Percentiles rank a stretch among this genome's conserved stretches.
These are phyloP conservation scores for Penicillium cinerascens DNA, from an alignment of 495 filamentous ascomycete genomes.

Conservation along the genomic window DNA sequence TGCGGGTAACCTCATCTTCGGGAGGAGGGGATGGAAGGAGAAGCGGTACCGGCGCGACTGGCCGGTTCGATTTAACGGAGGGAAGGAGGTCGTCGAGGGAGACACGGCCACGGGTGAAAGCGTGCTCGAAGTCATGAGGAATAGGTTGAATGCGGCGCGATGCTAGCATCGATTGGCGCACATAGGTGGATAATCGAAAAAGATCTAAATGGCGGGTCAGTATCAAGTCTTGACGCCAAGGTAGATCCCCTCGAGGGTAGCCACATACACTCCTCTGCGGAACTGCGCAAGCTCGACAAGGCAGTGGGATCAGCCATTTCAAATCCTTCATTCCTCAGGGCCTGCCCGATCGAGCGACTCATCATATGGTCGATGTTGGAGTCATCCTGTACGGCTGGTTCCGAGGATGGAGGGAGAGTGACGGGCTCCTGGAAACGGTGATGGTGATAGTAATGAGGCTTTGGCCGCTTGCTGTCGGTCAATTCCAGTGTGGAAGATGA, in stretches of 20 bases:
- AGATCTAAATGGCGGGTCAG: slow-evolving; percentile 47
- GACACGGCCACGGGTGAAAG: slow-evolving; percentile 41
- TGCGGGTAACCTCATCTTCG: slow-evolving; percentile 37
- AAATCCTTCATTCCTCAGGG: slow-evolving; percentile 56
- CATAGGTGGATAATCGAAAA: slow-evolving; percentile 49
- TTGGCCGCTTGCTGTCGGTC: slow-evolving; percentile 38
- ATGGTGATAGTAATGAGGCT: slow-evolving; percentile 46
- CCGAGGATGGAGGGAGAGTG: slow-evolving; percentile 12
- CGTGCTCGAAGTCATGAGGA: slow-evolving; percentile 66
- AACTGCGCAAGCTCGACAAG: slow-evolving; percentile 53
- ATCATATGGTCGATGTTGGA: slow-evolving; percentile 50
- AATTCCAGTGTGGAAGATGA: slow-evolving; percentile 32
- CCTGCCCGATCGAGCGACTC: slow-evolving; percentile 52
- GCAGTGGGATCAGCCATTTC: slow-evolving; percentile 53
- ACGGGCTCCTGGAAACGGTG: slow-evolving; percentile 43
- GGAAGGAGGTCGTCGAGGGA: slow-evolving; percentile 39
- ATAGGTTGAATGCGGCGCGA: slow-evolving; percentile 59
- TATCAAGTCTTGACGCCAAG: slow-evolving; percentile 12
- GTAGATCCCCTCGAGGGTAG: neutral
- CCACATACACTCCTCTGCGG: slow-evolving; percentile 61
- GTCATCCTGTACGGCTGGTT: slow-evolving; percentile 36
- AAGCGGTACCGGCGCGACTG: slow-evolving; percentile 27
- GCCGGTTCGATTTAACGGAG: slow-evolving; percentile 34
- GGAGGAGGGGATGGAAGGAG: slow-evolving; percentile 47
- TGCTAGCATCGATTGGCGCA: slow-evolving; percentile 60